Evolutionary conservation across 345 rosid genomes (phyloP), one percentile per base, ranked within the genome.

Genomic region (Lagerstroemia speciosa): DNA sequence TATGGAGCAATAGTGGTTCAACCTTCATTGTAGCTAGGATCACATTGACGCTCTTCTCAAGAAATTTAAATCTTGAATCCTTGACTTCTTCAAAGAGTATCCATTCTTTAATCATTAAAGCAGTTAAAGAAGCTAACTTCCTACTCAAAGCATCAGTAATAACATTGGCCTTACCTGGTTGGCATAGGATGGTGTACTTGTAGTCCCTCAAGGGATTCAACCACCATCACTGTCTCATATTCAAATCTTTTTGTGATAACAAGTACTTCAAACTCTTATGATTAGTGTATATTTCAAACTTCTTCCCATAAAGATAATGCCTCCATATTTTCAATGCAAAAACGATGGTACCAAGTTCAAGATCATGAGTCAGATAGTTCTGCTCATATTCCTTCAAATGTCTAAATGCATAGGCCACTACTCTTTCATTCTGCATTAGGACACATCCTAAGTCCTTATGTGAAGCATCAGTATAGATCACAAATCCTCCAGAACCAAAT

Each of bases 251-350:
- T 2, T 65, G 1, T 22, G 32, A 31, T 22, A 64, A 64, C 0
- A 64, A n/a, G 3, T 64, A 64, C 50, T 20, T 38, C 32, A 64
- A 24, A 22, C 50, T 64, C 8, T 38, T 64, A 15, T 64, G 67
- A 22, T 37, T 27, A 0, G 48, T 64, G 22, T 30, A 64, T 1
- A 64, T 26, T 26, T 64, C 67, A 15, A 8, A 67, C 6, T 20
- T 29, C 11, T 67, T 38, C 17, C 19, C 61, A 17, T 48, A 31
- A 10, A 67, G 7, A 12, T 67, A 67, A 11, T 67, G 69, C 1
- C 69, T 41, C 60, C 22, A 66, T 2, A 43, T 29, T n/a, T 67
- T 67, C 5, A 67, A 50, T 6, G 69, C 24, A 31, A 67, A 67
- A 1, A 67, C 60, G 16, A 67, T 5, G 15, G 30, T 17, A 14